These are phyloP conservation scores for Candida railenensis DNA, from an alignment of 805 yeast genomes.

Conservation along the genomic window DNA sequence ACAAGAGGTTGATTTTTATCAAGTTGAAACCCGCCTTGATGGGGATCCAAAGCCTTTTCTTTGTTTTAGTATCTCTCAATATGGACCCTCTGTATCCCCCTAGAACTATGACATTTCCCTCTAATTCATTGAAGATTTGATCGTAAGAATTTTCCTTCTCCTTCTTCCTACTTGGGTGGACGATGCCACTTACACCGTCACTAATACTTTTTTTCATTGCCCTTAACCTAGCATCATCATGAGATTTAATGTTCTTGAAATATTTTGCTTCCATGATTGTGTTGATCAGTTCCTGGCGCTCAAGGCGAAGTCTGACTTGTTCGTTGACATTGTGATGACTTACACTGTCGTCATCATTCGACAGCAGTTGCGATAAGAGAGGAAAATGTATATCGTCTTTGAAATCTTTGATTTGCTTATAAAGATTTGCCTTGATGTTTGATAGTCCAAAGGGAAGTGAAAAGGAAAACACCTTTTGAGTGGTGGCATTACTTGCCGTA, in stretches of 20 bases:
- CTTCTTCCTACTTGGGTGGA: constrained; percentile 28
- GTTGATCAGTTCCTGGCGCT: constrained; percentile 55
- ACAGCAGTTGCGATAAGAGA: constrained; percentile 6
- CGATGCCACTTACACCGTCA: constrained; percentile 45
- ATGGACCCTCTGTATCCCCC: constrained; percentile 91
- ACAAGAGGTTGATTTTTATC: constrained; percentile 58
- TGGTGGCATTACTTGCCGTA: background rate
- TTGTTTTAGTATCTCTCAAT: constrained; percentile 61
- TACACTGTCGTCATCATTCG: constrained; percentile 9
- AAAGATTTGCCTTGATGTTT: constrained; percentile 24
- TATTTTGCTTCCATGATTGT: constrained; percentile 64
- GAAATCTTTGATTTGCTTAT: constrained; percentile 22
- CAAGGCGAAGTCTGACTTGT: constrained; percentile 41
- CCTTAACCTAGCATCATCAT: constrained; percentile 64
- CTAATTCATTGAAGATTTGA: constrained; percentile 55
- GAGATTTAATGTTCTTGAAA: constrained; percentile 53
- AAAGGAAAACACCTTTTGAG: constrained; percentile 50
- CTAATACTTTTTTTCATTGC: constrained; percentile 68
- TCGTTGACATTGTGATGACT: constrained; percentile 14
- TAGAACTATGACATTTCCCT: constrained; percentile 76
- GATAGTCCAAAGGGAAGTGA: constrained; percentile 57
- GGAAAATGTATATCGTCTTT: constrained; percentile 23
- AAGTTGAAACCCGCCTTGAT: constrained; percentile 79
- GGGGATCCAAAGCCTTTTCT: constrained; percentile 82
- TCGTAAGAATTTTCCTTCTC: constrained; percentile 33